phyloP scores from a whole-genome alignment of 139 green algal genomes.

The Ulvella scutata region DNA sequence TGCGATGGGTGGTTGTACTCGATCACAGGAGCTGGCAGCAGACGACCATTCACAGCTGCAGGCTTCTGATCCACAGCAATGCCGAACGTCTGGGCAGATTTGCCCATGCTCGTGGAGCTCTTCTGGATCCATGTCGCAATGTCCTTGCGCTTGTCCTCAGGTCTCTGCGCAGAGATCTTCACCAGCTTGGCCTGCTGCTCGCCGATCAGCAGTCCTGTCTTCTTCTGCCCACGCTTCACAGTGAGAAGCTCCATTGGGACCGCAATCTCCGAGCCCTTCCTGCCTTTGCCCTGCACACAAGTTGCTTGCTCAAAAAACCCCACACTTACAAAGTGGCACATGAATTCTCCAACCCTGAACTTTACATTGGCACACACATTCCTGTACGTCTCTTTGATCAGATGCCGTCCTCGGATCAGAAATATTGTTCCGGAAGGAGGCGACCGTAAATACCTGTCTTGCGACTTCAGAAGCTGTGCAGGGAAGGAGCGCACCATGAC shows the following conservation, averaged over 20 bases:
- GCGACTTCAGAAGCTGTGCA: too few species aligned
- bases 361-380: too few species aligned
- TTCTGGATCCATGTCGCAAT: not conserved
- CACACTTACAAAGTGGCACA: too few species aligned
- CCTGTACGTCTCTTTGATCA: too few species aligned
- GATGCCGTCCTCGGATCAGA: too few species aligned
- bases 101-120: not conserved
- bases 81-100: not conserved
- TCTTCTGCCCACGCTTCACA: not conserved
- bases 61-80: conserved; percentile 5
- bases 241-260: not conserved
- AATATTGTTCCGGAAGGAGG: too few species aligned
- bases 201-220: not conserved
- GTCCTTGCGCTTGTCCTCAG: conserved; percentile 3
- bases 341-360: too few species aligned
- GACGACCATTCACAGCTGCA: conserved; percentile 1
- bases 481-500: not conserved
- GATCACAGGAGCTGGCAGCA: conserved; percentile 8
- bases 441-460: too few species aligned
- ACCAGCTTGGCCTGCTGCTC: conserved; percentile 2
- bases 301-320: too few species aligned
- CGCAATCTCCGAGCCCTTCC: too few species aligned
- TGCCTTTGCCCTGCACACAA: too few species aligned
- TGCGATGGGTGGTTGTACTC: conserved; percentile 1
- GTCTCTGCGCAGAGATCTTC: not conserved